Base-by-base conservation (phyloP, 768 basidiomycete species). In the Naganishia vaughanmartiniae region DNA sequence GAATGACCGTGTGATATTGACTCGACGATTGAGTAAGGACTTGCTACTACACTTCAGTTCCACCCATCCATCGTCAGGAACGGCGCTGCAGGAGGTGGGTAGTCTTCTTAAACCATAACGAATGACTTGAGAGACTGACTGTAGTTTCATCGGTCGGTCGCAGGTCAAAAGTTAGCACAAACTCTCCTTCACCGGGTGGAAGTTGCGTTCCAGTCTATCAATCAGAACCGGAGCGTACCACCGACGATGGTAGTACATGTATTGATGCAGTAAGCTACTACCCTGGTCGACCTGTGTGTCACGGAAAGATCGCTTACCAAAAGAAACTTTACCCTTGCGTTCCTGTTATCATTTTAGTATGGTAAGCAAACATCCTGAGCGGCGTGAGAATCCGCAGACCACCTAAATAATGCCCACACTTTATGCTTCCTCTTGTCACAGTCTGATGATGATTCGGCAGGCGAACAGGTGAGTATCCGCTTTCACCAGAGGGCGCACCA, bases 21-120 rank as follows among this genome's bases (percentile, higher is more conserved):
- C 12, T 36, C 10, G 15, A 2, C 2, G 15, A 15, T n/a, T 58
- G 4, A 24, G 34, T 34, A 21, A 36, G 33, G 14, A 5, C 5
- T 15, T 42, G 2, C 34, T 9, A 14, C 31, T 24, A 30, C 19
- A 26, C 28, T 7, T 26, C 39, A 63, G 60, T 63, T 63, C 42
- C 60, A 63, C 30, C 24, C 39, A 17, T 45, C 60, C 15, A n/a
- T 26, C 4, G 11, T 63, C 2, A 26, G 30, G n/a, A 9, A 45
- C 7, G 60, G 60, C 12, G 60, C 42, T 26, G 60, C 39, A 1
- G 60, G 60, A 2, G 60, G 60, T 63, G 19, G 28, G 60, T 60
- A 9, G 15, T 26, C 17, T 24, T 26, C 24, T n/a, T 12, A 15
- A 17, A 42, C 21, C 39, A 34, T 4, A 58, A 30, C 42, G 14